phyloP scores from a whole-genome alignment of 2,329 filamentous ascomycete species.

The Aspergillus sergii region DNA sequence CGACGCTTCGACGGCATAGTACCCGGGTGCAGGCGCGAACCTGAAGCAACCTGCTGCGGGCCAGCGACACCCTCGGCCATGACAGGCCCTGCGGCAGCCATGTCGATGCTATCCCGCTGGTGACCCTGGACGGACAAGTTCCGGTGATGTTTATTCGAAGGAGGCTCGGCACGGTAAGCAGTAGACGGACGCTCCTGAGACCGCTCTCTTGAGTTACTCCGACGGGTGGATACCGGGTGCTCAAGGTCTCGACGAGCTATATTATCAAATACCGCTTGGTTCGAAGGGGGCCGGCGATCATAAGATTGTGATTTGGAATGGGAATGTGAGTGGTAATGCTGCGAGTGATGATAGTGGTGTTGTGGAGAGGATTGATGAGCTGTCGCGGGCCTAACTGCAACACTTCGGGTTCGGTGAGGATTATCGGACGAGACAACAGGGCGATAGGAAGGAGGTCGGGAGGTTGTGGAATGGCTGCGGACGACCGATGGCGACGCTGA shows the following conservation, averaged over 20 bases:
- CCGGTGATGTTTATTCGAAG: slow-evolving; percentile 46
- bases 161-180: slow-evolving; percentile 58
- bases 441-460: slow-evolving; percentile 46
- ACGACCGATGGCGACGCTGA: slow-evolving; percentile 50
- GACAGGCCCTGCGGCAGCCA: slow-evolving; percentile 52
- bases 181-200: slow-evolving; percentile 45
- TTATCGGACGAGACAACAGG: slow-evolving; percentile 42
- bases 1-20: slow-evolving; percentile 54
- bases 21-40: slow-evolving; percentile 32
- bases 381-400: slow-evolving; percentile 44
- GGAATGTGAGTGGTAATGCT: slow-evolving; percentile 34
- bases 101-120: slow-evolving; percentile 47
- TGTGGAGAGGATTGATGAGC: slow-evolving; percentile 39
- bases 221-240: slow-evolving; percentile 58
- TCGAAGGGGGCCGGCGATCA: slow-evolving; percentile 50
- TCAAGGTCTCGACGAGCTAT: slow-evolving; percentile 73
- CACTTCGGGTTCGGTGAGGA: slow-evolving; percentile 51
- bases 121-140: slow-evolving; percentile 44
- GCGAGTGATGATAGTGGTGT: slow-evolving; percentile 31
- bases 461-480: slow-evolving; percentile 54
- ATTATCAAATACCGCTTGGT: slow-evolving; percentile 52
- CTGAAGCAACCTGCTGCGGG: slow-evolving; percentile 51
- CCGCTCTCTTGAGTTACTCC: slow-evolving; percentile 67
- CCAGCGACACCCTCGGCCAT: slow-evolving; percentile 58
- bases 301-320: slow-evolving; percentile 44